Evolutionary conservation across 1,284 basidiomycete genomes (phyloP).

Genomic region (Garcileccinum viscosum): DNA sequence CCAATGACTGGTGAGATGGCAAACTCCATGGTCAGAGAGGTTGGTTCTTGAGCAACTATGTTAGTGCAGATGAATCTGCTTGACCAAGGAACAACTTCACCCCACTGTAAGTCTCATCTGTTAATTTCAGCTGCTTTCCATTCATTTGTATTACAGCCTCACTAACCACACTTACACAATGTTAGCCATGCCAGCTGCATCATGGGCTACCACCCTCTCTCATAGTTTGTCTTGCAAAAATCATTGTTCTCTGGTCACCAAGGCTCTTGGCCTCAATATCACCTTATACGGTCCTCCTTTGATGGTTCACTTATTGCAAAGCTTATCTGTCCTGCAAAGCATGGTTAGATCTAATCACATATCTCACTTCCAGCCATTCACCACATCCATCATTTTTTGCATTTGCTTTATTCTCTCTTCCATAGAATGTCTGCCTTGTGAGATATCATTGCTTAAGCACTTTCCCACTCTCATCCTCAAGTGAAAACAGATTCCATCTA

Average conservation of each 20-base stretch:
- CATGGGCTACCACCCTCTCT: slow-evolving; percentile 60
- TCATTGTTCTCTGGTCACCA: slow-evolving; percentile 53
- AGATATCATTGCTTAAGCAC: slow-evolving; percentile 73
- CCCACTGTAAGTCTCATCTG: slow-evolving; percentile 48
- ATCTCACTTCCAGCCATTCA: slow-evolving; percentile 84
- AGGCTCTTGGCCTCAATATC: slow-evolving; percentile 50
- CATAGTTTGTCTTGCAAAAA: slow-evolving; percentile 41
- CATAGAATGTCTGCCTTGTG: slow-evolving; percentile 86
- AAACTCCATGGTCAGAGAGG: slow-evolving; percentile 86
- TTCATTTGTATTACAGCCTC: slow-evolving; percentile 22
- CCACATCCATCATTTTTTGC: slow-evolving; percentile 91
- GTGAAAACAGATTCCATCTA: neutral
- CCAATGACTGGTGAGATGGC: slow-evolving; percentile 98
- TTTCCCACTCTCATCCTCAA: slow-evolving; percentile 47
- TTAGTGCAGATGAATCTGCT: slow-evolving; percentile 63
- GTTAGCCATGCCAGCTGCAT: slow-evolving; percentile 57
- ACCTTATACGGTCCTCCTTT: slow-evolving; percentile 72
- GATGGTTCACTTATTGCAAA: slow-evolving; percentile 82
- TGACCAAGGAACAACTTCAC: slow-evolving; percentile 57
- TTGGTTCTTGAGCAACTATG: slow-evolving; percentile 99
- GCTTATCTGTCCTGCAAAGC: slow-evolving; percentile 83
- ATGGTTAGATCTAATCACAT: slow-evolving; percentile 80
- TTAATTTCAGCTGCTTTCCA: slow-evolving; percentile 4
- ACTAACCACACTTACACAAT: slow-evolving; percentile 52
- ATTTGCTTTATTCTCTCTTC: slow-evolving; percentile 89